Base-by-base conservation (phyloP, 306 rosid species). In the Quercus alba region DNA sequence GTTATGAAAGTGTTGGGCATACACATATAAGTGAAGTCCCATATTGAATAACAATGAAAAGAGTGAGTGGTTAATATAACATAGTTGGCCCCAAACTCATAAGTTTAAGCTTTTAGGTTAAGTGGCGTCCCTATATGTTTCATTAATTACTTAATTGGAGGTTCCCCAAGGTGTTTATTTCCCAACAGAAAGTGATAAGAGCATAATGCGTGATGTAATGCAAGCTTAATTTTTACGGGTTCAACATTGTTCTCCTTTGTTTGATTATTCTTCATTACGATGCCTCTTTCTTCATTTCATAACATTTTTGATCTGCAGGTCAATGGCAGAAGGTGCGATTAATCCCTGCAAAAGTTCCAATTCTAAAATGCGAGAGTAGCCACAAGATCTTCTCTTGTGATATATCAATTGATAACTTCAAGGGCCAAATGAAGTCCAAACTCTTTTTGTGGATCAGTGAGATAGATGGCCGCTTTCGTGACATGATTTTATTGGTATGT, bases 401-500 rank as follows among this genome's bases (percentile, higher is more conserved):
- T 80, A 80, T 95, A 80, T 95, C 99, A 71, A 87, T 95, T 77
- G 89, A 91, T 89, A 95, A 95, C 80, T 85, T 90, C 82, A 72
- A 80, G 58, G 94, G 91, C 58, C 93, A 90, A 83, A 89, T 93
- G 88, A 95, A 95, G 83, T 91, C 94, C 62, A 91, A 89, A 85
- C 66, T 91, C 73, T 84, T 95, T 75, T 74, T 90, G 70, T 90
- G 94, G 98, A 85, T 95, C 77, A 84, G 33, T 71, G 84, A 33
- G 46, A 91, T 95, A 67, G 99, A 95, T 85, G 58, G 73, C 4
- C 99, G 98, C 76, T 93, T 93, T 82, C 94, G n/a, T 20, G 90
- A 93, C 72, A 86, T 90, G 96, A 90, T 95, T 85, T 87, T 95
- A 77, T 86, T 95, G 90, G 99, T 95, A 95, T 20, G 51, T 75